Base-by-base conservation (phyloP, 2,329 filamentous ascomycete species). In the Neocucurbitaria cava region DNA sequence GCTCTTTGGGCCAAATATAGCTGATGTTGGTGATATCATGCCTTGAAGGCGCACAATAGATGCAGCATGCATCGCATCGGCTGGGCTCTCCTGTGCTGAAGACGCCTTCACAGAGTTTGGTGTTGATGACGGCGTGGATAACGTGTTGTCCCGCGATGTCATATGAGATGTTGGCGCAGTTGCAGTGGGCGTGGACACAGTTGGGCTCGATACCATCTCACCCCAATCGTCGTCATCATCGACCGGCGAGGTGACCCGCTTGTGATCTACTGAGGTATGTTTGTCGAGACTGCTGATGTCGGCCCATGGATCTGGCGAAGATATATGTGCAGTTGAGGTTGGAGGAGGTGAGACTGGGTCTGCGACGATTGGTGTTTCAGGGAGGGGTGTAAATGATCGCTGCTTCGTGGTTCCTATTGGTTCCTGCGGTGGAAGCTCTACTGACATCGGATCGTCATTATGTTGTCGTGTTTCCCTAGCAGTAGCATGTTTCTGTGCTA, bases 121-220 rank as follows among this genome's bases (percentile, higher is more conserved):
- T 15, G 63, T 58, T 35, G 58, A 52, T 13, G 55, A 39, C 9
- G 56, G 40, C 18, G 60, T 53, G 5, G 62, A 59, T 8, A 58
- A 36, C 0, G 57, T 62, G 17, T 41, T 50, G 18, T 56, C 48
- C 1, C 43, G 55, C 28, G 49, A 52, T 5, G 58, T 31, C 38
- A 59, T 41, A 17, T 51, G 58, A 11, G 62, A 36, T 23, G 57
- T 56, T 15, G 60, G 30, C n/a, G 54, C 48, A 21, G 52, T 54
- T 9, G 63, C 53, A 18, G 59, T 56, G 13, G 61, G 59, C 26
- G 56, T 63, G n/a, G 70, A 60, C 1, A 68, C 46, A 8, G 67
- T 68, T 44, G 73, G 71, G 13, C 67, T 75, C 39, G 74, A 67
- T 38, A 76, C 68, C 74, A 76, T 76, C 36, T 76, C 74, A 47